Conservation (phyloP, 2,329 filamentous ascomycete species). For the Cladosporium sp. region DNA sequence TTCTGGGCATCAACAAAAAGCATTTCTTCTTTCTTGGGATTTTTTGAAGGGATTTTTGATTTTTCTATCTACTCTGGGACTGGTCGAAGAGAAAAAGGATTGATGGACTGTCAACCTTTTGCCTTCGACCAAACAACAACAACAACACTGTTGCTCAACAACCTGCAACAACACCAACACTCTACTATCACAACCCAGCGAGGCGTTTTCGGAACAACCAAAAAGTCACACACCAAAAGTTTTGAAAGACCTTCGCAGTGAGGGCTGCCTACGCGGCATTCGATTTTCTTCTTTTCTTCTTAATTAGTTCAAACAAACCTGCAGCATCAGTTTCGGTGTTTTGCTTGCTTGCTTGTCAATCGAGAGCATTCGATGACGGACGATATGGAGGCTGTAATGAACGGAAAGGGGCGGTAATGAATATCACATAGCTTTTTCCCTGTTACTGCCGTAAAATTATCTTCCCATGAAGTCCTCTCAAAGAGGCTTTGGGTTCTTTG, state of each 20-base stretch:
- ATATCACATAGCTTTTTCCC: too few species aligned
- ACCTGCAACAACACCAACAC: neutral
- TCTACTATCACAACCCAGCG: neutral
- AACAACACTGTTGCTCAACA: neutral
- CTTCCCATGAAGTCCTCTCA: too few species aligned
- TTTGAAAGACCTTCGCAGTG: conserved; percentile 11
- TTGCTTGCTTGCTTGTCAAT: too few species aligned
- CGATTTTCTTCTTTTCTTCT: conserved; percentile 6
- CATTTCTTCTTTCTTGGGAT: neutral
- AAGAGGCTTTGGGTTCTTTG: too few species aligned
- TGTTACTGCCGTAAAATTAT: too few species aligned
- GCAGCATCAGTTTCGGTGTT: too few species aligned
- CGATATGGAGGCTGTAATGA: too few species aligned
- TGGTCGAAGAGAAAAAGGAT: neutral
- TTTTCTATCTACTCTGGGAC: neutral
- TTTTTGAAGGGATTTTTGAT: neutral
- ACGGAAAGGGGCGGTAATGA: too few species aligned
- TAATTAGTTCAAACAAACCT: too few species aligned
- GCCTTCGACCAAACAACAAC: neutral
- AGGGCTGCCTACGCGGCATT: conserved; percentile 9
- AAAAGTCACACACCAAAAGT: neutral
- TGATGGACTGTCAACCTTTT: neutral
- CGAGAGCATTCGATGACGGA: too few species aligned
- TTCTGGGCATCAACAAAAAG: conserved; percentile 3
- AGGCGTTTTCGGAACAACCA: conserved; percentile 8